Base-by-base conservation (phyloP, 1,139 yeast genomes). In the Suhomyces guaymorum region DNA sequence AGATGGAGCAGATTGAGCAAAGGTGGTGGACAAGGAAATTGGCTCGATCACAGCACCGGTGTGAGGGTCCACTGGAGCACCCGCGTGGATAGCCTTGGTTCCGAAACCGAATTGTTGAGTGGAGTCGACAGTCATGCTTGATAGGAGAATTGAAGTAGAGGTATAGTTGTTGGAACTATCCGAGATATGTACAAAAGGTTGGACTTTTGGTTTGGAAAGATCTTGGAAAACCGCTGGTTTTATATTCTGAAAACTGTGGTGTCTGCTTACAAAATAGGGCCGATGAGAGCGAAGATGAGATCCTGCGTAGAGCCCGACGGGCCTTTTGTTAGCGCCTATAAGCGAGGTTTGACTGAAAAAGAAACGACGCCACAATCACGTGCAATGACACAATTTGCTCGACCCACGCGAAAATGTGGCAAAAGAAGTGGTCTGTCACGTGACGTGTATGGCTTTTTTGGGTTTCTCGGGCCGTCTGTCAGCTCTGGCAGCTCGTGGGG, bases 31-130 rank as follows among this genome's bases (percentile, higher is more conserved):
- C 48, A 87, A 73, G 27, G 94, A 83, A 49, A 87, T 82, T 44
- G 96, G 83, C 47, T 84, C 86, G 47, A 87, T 87, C 39, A 87
- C 95, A 14, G 96, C 95, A 43, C 96, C 96, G 37, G 95, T 87
- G 47, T 65, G 59, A 30, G 80, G 69, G 56, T 87, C 96, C 36
- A 78, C 74, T 41, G 78, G 80, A 18, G 90, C 77, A 47, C 96
- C 96, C 23, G 85, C 82, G 61, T 87, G 96, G 52, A 87, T 82
- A 37, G 96, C 95, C 52, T 73, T 73, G 39, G 96, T 86, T 42
- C 86, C 90, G 54, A 86, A 86, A 15, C 74, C 72, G 57, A 55
- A 69, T 32, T 46, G 38, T 29, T 39, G 32, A 26, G 39, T 25
- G 17, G 43, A 33, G 16, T 39, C 43, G 28, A 36, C 34, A 4